Conservation (phyloP, 495 filamentous ascomycete genomes). For the Lasiosphaeria miniovina region DNA sequence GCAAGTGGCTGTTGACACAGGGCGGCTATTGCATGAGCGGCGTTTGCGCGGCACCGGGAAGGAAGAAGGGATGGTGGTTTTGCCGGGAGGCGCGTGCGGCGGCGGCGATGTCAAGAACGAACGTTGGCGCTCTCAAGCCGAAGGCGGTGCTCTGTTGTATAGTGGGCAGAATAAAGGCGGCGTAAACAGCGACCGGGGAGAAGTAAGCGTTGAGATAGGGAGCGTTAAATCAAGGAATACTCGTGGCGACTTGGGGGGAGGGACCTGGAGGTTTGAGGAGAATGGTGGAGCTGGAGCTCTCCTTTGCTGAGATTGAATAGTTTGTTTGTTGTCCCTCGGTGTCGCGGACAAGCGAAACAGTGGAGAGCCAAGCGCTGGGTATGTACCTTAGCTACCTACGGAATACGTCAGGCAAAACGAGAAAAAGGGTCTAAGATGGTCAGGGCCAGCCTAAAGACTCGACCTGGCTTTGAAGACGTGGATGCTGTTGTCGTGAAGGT, state of each 20-base stretch:
- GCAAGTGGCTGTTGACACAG: slow-evolving; percentile 26
- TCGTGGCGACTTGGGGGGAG: slow-evolving; percentile 9
- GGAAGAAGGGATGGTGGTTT: slow-evolving; percentile 15
- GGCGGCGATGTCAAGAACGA: slow-evolving; percentile 6
- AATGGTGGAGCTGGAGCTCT: slow-evolving; percentile 1
- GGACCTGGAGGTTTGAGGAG: slow-evolving; percentile 7
- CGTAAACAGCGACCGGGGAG: not conserved
- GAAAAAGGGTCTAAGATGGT: slow-evolving; percentile 19
- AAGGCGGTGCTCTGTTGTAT: slow-evolving; percentile 9
- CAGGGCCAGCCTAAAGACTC: slow-evolving; percentile 31
- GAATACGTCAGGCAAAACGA: not conserved
- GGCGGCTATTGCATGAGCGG: slow-evolving; percentile 39
- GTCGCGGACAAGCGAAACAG: slow-evolving; percentile 10
- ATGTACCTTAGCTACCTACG: not conserved
- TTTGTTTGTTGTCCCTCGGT: slow-evolving; percentile 15
- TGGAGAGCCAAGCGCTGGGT: slow-evolving; percentile 1
- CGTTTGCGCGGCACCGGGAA: slow-evolving; percentile 14
- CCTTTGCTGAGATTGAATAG: not conserved
- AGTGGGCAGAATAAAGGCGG: slow-evolving; percentile 11
- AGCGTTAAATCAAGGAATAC: slow-evolving; percentile 8
- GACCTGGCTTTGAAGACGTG: slow-evolving; percentile 18
- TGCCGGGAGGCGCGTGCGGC: slow-evolving; percentile 29
- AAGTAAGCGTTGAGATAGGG: slow-evolving; percentile 2
- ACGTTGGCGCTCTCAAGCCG: not conserved
- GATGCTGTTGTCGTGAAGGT: slow-evolving; percentile 9